These are phyloP conservation scores for Pleomassaria siparia DNA, from an alignment of 2,329 filamentous ascomycete genomes.

Conservation along the genomic window DNA sequence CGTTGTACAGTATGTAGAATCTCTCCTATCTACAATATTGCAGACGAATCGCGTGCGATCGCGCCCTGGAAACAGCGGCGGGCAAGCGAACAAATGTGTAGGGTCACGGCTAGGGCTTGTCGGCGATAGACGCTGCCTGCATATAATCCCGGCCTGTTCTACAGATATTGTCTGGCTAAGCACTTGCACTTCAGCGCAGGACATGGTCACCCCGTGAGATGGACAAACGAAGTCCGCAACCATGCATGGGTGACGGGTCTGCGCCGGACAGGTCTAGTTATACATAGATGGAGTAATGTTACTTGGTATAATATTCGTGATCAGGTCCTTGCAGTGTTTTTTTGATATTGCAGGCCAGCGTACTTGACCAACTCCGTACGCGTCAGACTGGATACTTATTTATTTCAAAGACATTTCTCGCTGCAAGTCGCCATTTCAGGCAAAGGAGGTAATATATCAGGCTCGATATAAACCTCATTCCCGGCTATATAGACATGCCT, in stretches of 20 bases:
- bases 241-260: conserved; percentile 6
- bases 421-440: conserved; percentile 25
- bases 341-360: conserved; percentile 9
- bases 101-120: conserved; percentile 16
- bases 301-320: too few species aligned
- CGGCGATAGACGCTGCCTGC: conserved; percentile 20
- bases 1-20: too few species aligned
- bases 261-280: conserved; percentile 2
- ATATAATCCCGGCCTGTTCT: conserved; percentile 19
- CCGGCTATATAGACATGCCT: conserved; percentile 41
- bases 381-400: conserved; percentile 24
- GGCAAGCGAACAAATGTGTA: conserved; percentile 15
- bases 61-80: conserved; percentile 9
- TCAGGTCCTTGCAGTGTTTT: conserved; percentile 6
- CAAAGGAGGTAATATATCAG: conserved; percentile 33
- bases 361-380: conserved; percentile 15
- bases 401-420: conserved; percentile 25
- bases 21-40: conserved; percentile 2
- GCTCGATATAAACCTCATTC: conserved; percentile 30
- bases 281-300: too few species aligned
- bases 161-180: conserved; percentile 25
- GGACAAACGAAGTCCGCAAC: conserved; percentile 13
- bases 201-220: conserved; percentile 3
- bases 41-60: conserved; percentile 14
- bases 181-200: conserved; percentile 5